Conservation (phyloP, 345 rosid genomes). For the Pugionium cornutum region DNA sequence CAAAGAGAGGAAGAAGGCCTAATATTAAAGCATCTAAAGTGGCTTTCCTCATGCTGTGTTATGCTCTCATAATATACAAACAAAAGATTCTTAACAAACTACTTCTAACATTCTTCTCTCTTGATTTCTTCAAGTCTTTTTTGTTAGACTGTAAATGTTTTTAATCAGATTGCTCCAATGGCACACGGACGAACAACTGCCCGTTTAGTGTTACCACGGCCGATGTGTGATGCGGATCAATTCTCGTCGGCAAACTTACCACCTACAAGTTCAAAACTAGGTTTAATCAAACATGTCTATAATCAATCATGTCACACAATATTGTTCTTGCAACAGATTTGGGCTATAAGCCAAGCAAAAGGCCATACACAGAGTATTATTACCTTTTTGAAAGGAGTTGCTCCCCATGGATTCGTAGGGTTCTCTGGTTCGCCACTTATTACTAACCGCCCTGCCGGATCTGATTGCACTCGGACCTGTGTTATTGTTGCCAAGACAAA, state of each 20-base stretch:
- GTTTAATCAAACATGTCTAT: neutral
- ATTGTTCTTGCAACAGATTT: constrained; percentile 1
- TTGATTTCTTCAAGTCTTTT: constrained; percentile 6
- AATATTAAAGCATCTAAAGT: constrained; percentile 28
- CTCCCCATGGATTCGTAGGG: constrained; percentile 90
- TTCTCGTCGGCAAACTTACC: constrained; percentile 73
- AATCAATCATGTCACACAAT: neutral
- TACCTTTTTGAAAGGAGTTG: constrained; percentile 90
- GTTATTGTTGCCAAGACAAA: constrained; percentile 5
- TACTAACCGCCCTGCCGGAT: constrained; percentile 87
- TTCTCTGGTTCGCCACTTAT: constrained; percentile 96
- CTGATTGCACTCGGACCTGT: constrained; percentile 94
- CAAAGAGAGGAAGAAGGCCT: constrained; percentile 31
- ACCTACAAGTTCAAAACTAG: constrained; percentile 47
- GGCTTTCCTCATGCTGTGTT: constrained; percentile 19
- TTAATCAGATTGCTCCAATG: constrained; percentile 55
- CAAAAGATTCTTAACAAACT: constrained; percentile 30
- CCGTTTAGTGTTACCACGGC: constrained; percentile 92
- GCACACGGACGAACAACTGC: constrained; percentile 74
- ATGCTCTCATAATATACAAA: constrained; percentile 38
- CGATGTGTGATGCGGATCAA: constrained; percentile 81
- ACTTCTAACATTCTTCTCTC: constrained; percentile 33
- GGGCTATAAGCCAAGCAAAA: too few species aligned
- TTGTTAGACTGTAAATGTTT: constrained; percentile 31
- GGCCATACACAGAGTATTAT: neutral